A percentile compares a stretch with the other conserved stretches of the same genome.
phyloP scores from a whole-genome alignment of 73 alveolate genomes.

The Paramecium sexaurelia region DNA sequence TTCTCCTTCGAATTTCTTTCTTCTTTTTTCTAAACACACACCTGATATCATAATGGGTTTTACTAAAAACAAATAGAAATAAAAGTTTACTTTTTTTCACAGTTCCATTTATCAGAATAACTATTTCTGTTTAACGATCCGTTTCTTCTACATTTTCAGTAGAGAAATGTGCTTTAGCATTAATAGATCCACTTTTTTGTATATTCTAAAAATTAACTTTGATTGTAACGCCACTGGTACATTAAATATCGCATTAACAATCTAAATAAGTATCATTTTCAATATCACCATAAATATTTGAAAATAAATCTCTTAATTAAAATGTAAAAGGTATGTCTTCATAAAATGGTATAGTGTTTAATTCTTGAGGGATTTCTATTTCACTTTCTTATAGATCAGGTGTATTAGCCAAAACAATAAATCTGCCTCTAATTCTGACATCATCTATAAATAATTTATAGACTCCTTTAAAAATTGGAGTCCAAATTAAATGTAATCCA shows the following conservation, averaged over 20 bases:
- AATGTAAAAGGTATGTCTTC: constrained; percentile 18
- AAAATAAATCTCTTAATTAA: constrained; percentile 16
- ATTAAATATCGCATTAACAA: not conserved
- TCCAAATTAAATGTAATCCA: constrained; percentile 28
- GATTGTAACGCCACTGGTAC: not conserved
- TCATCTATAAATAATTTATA: constrained; percentile 51
- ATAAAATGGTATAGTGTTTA: not conserved
- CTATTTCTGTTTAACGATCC: not conserved
- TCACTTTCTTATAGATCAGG: not conserved
- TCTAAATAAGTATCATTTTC: constrained; percentile 31
- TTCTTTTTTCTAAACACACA: constrained; percentile 48
- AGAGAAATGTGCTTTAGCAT: not conserved
- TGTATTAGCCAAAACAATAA: constrained; percentile 30
- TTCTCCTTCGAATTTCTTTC: not conserved
- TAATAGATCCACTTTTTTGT: not conserved
- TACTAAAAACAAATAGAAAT: not conserved
- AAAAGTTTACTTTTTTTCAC: not conserved
- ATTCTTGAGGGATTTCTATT: constrained; percentile 20
- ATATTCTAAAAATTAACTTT: not conserved
- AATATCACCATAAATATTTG: constrained; percentile 16
- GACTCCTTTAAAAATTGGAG: constrained; percentile 56
- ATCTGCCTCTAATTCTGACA: constrained; percentile 22
- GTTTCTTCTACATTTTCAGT: not conserved
- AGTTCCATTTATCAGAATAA: not conserved
- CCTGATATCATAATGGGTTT: constrained; percentile 16